Evolutionary conservation across 2,329 filamentous ascomycete genomes (phyloP), one percentile per base, ranked within the genome.

Genomic region (Mycosphaerella sp.): DNA sequence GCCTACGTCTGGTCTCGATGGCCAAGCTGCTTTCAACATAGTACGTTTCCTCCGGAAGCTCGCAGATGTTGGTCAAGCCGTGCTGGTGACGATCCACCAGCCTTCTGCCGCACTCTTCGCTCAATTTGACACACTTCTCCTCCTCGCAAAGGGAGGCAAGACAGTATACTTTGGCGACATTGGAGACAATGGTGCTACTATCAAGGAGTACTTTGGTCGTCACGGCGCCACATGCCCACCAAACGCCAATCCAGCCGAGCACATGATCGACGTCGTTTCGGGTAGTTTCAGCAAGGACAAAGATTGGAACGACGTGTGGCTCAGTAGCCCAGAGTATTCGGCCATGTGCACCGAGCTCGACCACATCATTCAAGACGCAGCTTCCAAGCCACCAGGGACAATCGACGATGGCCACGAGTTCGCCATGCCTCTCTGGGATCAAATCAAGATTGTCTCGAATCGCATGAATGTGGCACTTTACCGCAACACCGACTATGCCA

Each of bases 61-160:
- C 0, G 82, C 83, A 6, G 77, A 80, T 43, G 76, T 76, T 1
- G 84, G 84, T 0, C 84, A 87, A 59, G 82, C 84, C 4, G 78
- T 87, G 1, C 69, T 87, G 1, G 81, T 81, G 53, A 87, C 84
- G 0, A 86, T 87, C 36, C 84, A 87, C 59, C 57, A 87, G 64
- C 84, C 84, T 0, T 84, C 81, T 1, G 80, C 81, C 0, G 77
- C 81, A 8, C 70, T 87, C 0, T 86, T 87, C 48, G 75, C 80
- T 7, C 75, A 83, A 28, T 87, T 87, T 52, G 84, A 87, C 56
- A 78, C 76, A 0, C 75, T 87, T 0, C 71, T 86, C 0, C 70
- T 86, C 1, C 75, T 87, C 0, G 78, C 81, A n/a, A 77, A 72
- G 56, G 84, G 82, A 2, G 84, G 84, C 7, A 78, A 78, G 58